These are phyloP conservation scores for Aureobasidium leucospermi DNA, from an alignment of 2,329 filamentous ascomycete genomes.

Conservation along the genomic window DNA sequence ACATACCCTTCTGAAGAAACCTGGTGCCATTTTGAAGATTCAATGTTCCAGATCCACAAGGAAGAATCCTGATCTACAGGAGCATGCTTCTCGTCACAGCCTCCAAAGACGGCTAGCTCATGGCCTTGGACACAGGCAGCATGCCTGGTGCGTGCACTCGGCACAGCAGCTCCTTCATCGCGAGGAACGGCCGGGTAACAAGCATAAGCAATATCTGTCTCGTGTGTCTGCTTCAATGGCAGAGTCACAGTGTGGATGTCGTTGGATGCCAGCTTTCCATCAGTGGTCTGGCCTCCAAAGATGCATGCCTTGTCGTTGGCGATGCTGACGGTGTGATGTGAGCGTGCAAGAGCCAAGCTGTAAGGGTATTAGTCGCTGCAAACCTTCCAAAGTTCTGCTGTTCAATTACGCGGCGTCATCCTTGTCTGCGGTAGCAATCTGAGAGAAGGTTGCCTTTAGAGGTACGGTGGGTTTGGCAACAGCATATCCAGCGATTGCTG, in stretches of 20 bases:
- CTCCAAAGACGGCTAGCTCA: slow-evolving; percentile 35
- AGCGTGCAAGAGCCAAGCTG: slow-evolving; percentile 24
- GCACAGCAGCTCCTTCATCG: slow-evolving; percentile 26
- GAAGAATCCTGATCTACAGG: slow-evolving; percentile 30
- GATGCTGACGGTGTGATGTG: slow-evolving; percentile 30
- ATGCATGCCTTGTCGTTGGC: slow-evolving; percentile 38
- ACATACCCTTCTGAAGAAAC: background rate
- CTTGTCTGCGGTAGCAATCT: slow-evolving; percentile 33
- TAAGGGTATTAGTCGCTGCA: background rate
- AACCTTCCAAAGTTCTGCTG: too few species aligned
- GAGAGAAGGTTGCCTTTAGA: slow-evolving; percentile 35
- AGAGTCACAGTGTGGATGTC: slow-evolving; percentile 36
- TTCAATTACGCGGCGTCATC: slow-evolving; percentile 24
- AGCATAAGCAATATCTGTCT: slow-evolving; percentile 33
- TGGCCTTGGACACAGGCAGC: slow-evolving; percentile 34
- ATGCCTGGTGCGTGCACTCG: slow-evolving; percentile 31
- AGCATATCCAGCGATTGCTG: slow-evolving; percentile 33
- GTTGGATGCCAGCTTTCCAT: slow-evolving; percentile 32
- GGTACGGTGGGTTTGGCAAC: slow-evolving; percentile 36
- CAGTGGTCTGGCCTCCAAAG: slow-evolving; percentile 34
- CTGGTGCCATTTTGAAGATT: slow-evolving; percentile 9
- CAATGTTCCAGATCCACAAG: slow-evolving; percentile 36
- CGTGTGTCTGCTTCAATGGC: slow-evolving; percentile 21
- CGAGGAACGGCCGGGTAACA: slow-evolving; percentile 35
- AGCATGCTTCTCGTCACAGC: slow-evolving; percentile 25